Percentiles rank a stretch among this genome's conserved stretches.
phyloP scores from a whole-genome alignment of 495 filamentous ascomycete genomes.

The Aspergillus sclerotioniger region DNA sequence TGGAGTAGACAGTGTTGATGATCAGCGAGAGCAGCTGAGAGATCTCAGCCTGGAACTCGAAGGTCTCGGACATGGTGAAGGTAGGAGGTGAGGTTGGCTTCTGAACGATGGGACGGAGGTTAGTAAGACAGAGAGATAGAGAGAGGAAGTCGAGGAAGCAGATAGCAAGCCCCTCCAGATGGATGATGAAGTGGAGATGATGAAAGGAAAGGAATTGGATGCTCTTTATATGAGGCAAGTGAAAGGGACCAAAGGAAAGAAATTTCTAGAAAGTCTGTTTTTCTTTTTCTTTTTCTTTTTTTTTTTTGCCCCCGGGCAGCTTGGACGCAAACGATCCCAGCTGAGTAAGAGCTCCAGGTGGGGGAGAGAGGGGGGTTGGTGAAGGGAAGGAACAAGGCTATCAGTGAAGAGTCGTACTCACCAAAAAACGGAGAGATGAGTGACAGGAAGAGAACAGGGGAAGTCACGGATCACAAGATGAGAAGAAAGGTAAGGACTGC shows the following conservation, averaged over 20 bases:
- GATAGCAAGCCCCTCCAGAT: background rate
- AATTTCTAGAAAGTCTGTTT: background rate
- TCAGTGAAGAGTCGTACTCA: background rate
- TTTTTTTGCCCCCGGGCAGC: background rate
- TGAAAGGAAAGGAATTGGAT: background rate
- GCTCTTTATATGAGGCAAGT: background rate
- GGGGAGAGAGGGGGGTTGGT: conserved; percentile 7
- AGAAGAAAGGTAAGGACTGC: background rate
- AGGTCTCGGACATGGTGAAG: conserved; percentile 84
- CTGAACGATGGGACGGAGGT: conserved; percentile 13
- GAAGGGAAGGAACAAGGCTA: background rate
- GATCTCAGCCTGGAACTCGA: conserved; percentile 99
- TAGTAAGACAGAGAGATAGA: background rate
- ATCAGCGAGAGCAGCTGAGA: conserved; percentile 99
- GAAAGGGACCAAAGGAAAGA: background rate
- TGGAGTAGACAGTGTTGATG: conserved; percentile 99
- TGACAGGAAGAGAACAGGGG: background rate
- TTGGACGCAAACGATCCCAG: background rate
- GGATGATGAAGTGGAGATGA: background rate
- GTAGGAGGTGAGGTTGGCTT: conserved; percentile 13
- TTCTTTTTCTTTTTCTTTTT: background rate
- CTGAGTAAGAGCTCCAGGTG: background rate
- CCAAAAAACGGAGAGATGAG: background rate
- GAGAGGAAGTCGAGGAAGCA: background rate
- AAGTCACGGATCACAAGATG: background rate